Base-by-base conservation (phyloP, 768 basidiomycete species). In the Boletus rex-veris region DNA sequence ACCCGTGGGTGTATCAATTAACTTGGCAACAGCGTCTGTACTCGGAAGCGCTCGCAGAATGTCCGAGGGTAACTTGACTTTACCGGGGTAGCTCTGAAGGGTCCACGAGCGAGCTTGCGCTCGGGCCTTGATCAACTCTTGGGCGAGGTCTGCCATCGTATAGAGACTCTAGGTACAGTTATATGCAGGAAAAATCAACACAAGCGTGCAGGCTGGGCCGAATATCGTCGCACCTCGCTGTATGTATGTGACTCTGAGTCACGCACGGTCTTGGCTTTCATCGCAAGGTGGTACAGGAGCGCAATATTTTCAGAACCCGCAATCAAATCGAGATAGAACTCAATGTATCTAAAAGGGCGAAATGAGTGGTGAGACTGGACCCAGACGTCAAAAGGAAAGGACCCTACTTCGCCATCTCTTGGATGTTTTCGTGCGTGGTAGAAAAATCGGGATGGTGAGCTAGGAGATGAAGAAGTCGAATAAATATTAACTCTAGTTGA, bases 401-500 rank as follows among this genome's bases (percentile, higher is more conserved):
- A 18, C 65, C 86, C 43, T 59, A 97, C 93, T 87, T 91, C 21
- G 88, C 84, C 61, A 93, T 86, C 62, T 90, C 86, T 33, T 82
- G 75, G 36, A 95, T 68, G 39, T 85, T 85, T 33, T 90, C 88
- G 36, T 81, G 78, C 3, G 78, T 76, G 41, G 75, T 78, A 18
- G 77, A 79, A 62, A 93, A 95, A 70, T 99, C 97, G 5, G 96
- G 96, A 67, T 99, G 97, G 65, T 97, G 95, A 0, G 94, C 92
- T 5, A 98, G 77, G 1, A 94, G 71, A 64, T 94, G 90, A 10
- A 98, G 77, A 5, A 98, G 72, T 12, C 96, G 86, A 40, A 95
- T 81, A 61, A 98, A 90, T 2, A 87, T 82, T 51, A 87, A 73
- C 67, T 98, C 96, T 51, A 95, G 79, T 47, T 82, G 72, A n/a